These are phyloP conservation scores for Dictyostelium firmibasis DNA, from an alignment of 78 protist species.

Conservation along the genomic window DNA sequence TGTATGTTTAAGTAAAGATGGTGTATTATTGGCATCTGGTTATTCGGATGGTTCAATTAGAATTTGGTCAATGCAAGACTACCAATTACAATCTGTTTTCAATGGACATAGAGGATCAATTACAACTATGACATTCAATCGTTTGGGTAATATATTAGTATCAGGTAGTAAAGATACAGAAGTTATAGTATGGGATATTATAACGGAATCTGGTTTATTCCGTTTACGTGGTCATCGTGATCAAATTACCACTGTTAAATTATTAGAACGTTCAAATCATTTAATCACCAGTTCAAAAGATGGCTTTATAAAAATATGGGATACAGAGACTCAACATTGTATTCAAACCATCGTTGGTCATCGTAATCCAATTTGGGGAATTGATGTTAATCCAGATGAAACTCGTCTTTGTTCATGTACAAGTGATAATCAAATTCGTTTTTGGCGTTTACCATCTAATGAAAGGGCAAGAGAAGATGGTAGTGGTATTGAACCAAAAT, in stretches of 20 bases:
- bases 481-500: not conserved
- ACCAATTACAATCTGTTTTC: constrained; percentile 27
- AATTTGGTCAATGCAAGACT: constrained; percentile 53
- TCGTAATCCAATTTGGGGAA: constrained; percentile 86
- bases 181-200: constrained; percentile 95
- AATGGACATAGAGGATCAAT: constrained; percentile 87
- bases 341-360: constrained; percentile 91
- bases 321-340: constrained; percentile 90
- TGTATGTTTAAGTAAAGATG: constrained; percentile 26
- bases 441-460: constrained; percentile 39
- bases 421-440: constrained; percentile 21
- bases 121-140: constrained; percentile 71
- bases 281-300: constrained; percentile 85
- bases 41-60: constrained; percentile 87
- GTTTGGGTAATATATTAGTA: constrained; percentile 73
- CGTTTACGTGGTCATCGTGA: constrained; percentile 89
- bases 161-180: constrained; percentile 92
- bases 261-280: constrained; percentile 30
- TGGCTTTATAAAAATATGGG: constrained; percentile 93
- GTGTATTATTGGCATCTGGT: constrained; percentile 42
- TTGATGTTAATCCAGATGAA: constrained; percentile 68
- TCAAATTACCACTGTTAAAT: constrained; percentile 50
- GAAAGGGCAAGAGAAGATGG: not conserved
- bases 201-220: constrained; percentile 89
- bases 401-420: constrained; percentile 46